Evolutionary conservation across 169 alveolate genomes (phyloP), one percentile per base, ranked within the genome.

Genomic region (Eimeria falciformis): DNA sequence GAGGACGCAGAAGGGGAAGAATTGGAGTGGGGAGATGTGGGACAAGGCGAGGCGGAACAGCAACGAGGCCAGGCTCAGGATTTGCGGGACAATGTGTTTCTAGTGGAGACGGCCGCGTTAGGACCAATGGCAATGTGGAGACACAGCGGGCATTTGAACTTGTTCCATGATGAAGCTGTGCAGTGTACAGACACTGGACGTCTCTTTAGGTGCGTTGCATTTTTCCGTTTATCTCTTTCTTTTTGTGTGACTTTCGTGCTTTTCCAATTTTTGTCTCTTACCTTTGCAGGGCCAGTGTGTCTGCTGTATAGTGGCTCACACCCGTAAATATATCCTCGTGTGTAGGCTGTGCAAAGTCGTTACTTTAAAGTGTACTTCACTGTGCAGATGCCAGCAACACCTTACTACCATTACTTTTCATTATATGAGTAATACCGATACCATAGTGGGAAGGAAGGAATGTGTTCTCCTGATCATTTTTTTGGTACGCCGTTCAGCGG

Each of bases 101-200:
- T 25, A 33, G 85, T 75, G n/a, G 85, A 75, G 43, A 75, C 85
- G 37, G 85, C 85, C 6, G 33, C 53, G 7, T 65, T 75, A 14
- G 85, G 85, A 3, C 85, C 85, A 9, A 27, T 65, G 29, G 66
- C 85, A 5, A 21, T 75, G 46, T 75, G 85, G 85, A 23, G 33
- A 9, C 56, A 12, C n/a, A 75, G 85, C 40, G 85, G 85, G 1
- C 85, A 75, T 65, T 6, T 23, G 43, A 37, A 27, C 12, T 65
- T 23, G 5, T 75, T 75, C 65, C 33, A 21, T 18, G 85, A 75
- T 21, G 23, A 14, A 4, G 45, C 43, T n/a, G 85, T 75, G 33
- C 43, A 18, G 43, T 75, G 85, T 43, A 75, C 43, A 45, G 85
- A 75, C 85, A 43, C 66, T 65, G 85, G 85, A 21, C 7, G 14